Base-by-base conservation (phyloP, 2,329 filamentous ascomycete genomes). In the Ophiostoma quercus region DNA sequence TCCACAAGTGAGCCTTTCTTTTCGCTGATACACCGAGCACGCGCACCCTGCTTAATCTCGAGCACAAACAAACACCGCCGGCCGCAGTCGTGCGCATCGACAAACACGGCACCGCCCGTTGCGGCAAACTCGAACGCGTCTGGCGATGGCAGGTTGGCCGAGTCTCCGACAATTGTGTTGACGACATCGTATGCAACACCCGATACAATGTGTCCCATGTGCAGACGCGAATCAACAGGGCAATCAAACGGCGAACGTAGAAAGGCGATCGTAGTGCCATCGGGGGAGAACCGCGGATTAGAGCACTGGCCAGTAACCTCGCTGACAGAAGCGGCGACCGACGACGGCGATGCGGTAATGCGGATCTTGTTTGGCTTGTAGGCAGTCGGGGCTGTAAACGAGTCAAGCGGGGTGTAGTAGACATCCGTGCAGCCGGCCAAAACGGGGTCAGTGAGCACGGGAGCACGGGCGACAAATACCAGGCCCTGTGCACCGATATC, bases 201-300 rank as follows among this genome's bases (percentile, higher is more conserved):
- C 1, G 77, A 75, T 12, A 71, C 72, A 8, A 77, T 73, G 68
- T 77, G 75, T 5, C 76, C 76, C 51, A 80, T 54, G 29, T 77
- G 77, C 1, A 82, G 73, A 1, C 76, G 75, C 0, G 65, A 63
- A 68, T 79, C 75, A 12, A 74, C 73, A 1, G 72, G 70, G 39
- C 76, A 74, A 2, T 71, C 69, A 4, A 73, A 71, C 0, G 75
- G 73, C 7, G 74, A 51, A 34, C 77, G 75, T 22, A 80, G 66
- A 67, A 81, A 82, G 2, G 76, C 78, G 9, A 82, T 72, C 63
- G 75, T 74, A 19, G 75, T 74, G 2, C 77, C 79, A 68, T 82
- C 77, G 0, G 79, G 79, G 2, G 79, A 79, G 71, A 81, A 78
- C 7, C 77, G 75, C 12, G 80, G 78, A 47, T 77, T 75, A 34